Evolutionary conservation across 805 yeast species (phyloP).

Genomic region (Soucietia sequanensis): DNA sequence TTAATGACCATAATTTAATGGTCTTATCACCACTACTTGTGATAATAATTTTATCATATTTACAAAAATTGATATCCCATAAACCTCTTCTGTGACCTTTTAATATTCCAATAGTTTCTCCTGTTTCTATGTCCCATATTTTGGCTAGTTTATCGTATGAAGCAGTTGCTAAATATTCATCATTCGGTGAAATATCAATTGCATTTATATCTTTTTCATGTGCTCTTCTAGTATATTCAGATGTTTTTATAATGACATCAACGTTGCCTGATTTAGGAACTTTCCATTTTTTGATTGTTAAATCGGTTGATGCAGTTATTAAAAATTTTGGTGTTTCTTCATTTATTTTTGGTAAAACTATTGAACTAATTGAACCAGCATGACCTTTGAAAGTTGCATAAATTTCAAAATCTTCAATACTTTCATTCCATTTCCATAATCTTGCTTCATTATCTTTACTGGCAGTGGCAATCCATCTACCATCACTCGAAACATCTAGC

Average conservation of each 20-base stretch:
- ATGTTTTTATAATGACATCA: conserved; percentile 52
- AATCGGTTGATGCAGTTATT: conserved; percentile 81
- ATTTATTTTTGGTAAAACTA: conserved; percentile 64
- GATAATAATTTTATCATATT: conserved; percentile 69
- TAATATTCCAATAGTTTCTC: conserved; percentile 81
- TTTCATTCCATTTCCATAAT: conserved; percentile 69
- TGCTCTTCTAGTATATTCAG: conserved; percentile 90
- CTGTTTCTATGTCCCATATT: conserved; percentile 82
- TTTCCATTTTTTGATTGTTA: conserved; percentile 84
- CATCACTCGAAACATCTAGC: conserved; percentile 75
- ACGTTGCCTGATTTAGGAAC: conserved; percentile 47
- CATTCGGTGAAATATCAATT: conserved; percentile 87
- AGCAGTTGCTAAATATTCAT: conserved; percentile 85
- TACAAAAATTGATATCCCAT: conserved; percentile 86
- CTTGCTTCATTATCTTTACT: conserved; percentile 86
- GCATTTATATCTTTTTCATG: conserved; percentile 96
- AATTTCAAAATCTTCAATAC: conserved; percentile 33
- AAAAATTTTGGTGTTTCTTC: conserved; percentile 57
- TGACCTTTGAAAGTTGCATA: conserved; percentile 81
- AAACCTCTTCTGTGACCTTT: conserved; percentile 93
- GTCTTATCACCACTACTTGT: conserved; percentile 95
- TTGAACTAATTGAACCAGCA: conserved; percentile 80
- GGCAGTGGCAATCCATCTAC: conserved; percentile 87
- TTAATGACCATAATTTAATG: conserved; percentile 82
- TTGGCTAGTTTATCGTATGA: conserved; percentile 92